Evolutionary conservation across 768 basidiomycete species (phyloP), one percentile per base, ranked within the genome.

Genomic region (Auriculariales sp.): DNA sequence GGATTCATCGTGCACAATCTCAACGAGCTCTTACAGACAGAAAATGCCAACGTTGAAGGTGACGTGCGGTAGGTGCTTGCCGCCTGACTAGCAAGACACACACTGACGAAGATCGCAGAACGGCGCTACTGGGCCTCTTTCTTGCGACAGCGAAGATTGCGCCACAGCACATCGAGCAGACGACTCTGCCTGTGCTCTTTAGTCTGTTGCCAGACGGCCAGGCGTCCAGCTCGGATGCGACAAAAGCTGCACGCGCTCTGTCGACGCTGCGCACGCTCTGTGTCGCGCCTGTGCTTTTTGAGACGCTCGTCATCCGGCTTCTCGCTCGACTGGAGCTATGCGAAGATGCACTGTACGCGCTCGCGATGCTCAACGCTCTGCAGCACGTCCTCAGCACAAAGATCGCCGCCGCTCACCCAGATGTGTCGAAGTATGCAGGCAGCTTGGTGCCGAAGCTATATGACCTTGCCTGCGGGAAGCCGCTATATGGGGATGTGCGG

Each of bases 151-250:
- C 88, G 3, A 55, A 66, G 17, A 62, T 64, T n/a, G 62, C 79
- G 2, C 76, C 90, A 10, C 68, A 68, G 15, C 77, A 82, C 52
- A 70, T 98, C 29, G 74, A 78, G 47, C 71, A 78, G 28, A 77
- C 79, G 51, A 89, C 83, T 0, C 75, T 98, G 3, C 92, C 93
- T 0, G 65, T 83, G 1, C 73, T 98, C 9, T 88, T 95, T 61
- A 67, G 68, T 28, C 66, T 76, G 7, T 73, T 98, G 1, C 89
- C 94, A 1, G 81, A 84, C 48, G 52, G 56, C 22, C 73, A 82
- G 5, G 82, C 88, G 3, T 30, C 67, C 1, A 64, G 74, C 17
- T 70, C 77, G 4, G 63, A 65, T 2, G 55, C 63, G 2, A 66
- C 70, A 15, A 72, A 72, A 48, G 83, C 75, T 56, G 82, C 84